phyloP scores from a whole-genome alignment of 331 rosid species.

The Quercus tomentella region DNA sequence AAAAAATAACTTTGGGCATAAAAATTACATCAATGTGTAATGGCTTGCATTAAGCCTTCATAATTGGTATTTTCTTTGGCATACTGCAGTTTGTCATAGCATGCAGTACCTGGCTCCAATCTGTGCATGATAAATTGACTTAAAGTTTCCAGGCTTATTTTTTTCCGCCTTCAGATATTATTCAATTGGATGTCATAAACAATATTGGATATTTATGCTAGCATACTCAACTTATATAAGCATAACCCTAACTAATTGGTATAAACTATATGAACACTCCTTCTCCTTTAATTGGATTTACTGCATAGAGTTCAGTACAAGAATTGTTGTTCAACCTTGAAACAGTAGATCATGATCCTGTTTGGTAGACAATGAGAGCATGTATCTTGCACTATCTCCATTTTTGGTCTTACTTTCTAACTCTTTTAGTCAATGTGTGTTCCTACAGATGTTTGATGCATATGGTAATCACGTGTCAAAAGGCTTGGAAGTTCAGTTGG shows the following conservation, averaged over 20 bases:
- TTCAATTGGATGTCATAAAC: background rate
- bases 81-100: background rate
- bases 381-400: background rate
- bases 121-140: background rate
- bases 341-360: background rate
- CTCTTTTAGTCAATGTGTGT: background rate
- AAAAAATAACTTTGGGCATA: background rate
- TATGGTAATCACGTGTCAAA: conserved; percentile 40
- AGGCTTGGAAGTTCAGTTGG: conserved; percentile 35
- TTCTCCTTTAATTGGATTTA: background rate
- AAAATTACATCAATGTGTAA: background rate
- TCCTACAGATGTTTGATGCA: conserved; percentile 45
- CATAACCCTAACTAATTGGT: background rate
- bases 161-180: background rate
- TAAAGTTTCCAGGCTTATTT: background rate
- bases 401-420: background rate
- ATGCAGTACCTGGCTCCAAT: background rate
- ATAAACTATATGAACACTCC: background rate
- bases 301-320: background rate
- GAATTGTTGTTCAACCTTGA: background rate
- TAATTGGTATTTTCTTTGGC: background rate
- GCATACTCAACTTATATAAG: background rate
- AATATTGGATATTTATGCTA: background rate
- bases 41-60: background rate
- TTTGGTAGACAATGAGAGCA: background rate